Evolutionary conservation across 345 rosid genomes (phyloP).

Genomic region (Pistacia atlantica): DNA sequence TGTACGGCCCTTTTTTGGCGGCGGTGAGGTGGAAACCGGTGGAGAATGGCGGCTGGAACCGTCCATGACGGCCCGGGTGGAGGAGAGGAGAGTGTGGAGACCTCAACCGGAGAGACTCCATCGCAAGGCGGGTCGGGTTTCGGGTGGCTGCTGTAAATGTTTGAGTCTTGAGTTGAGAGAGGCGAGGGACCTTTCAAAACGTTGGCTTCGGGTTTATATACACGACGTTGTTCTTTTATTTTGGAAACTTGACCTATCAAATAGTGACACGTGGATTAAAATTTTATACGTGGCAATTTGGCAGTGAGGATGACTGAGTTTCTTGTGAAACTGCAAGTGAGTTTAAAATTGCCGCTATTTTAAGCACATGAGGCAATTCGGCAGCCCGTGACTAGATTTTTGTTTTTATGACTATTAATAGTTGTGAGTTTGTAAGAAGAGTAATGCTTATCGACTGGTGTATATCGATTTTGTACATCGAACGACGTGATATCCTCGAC

Average conservation of each 20-base stretch:
- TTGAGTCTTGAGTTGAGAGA: neutral
- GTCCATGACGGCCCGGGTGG: no score
- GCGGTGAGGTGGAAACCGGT: slow-evolving; percentile 5
- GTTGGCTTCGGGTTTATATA: neutral
- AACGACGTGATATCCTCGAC: no score
- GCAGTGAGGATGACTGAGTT: neutral
- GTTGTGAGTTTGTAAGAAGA: no score
- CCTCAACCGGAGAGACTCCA: slow-evolving; percentile 14
- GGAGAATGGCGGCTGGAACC: neutral
- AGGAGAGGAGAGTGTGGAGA: neutral
- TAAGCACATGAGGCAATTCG: no score
- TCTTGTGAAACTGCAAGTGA: neutral
- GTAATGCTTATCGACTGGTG: no score
- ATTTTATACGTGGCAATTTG: neutral
- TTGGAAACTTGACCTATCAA: neutral
- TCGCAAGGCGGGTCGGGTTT: neutral
- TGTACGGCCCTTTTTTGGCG: slow-evolving; percentile 13
- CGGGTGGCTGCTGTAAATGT: neutral
- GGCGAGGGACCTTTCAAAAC: neutral
- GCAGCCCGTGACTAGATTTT: no score
- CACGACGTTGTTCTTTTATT: neutral
- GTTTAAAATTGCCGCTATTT: no score
- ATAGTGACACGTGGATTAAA: neutral
- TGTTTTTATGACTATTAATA: no score
- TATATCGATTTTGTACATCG: no score